Evolutionary conservation across 2,329 filamentous ascomycete species (phyloP), one percentile per base, ranked within the genome.

Genomic region (Ascochyta rabiei): DNA sequence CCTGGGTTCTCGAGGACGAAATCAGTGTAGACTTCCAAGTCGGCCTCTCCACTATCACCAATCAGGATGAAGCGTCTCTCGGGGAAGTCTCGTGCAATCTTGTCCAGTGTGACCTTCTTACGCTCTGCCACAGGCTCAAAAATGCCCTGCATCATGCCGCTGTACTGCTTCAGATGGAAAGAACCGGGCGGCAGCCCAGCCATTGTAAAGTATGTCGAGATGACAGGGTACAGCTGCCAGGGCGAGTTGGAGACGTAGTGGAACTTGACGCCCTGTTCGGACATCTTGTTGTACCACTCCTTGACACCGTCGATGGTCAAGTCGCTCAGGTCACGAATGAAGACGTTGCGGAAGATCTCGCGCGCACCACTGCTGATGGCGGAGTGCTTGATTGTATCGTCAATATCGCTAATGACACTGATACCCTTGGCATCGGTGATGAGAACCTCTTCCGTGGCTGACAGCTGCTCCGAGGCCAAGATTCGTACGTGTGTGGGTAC

Each of bases 221-320:
- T 79, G 2, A 98, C 86, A 0, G 95, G 95, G 66, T 91, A 99
- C 6, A 99, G 82, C 73, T 99, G 96, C 96, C 96, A 99, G 0
- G 95, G 95, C 45, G 93, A 96, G 75, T 99, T 99, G n/a, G 95
- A 99, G 61, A 96, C 96, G 74, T 99, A 99, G 72, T 99, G 96
- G 47, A 99, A 84, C 65, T 87, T 86, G 21, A 98, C 93, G 16
- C 93, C 92, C 78, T 93, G 86, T 18, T 86, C 81, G 34, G 89
- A 83, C 76, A 99, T 82, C 18, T 81, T 81, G 31, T 81, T 86
- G 71, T 98, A 99, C 93, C 95, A 98, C 59, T 96, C 91, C 53
- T 82, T 85, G 18, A 98, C 93, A 2, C 95, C 95, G 15, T 92
- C 88, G 19, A 99, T 86, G 0, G 87, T 91, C 40, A 98, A 81